A percentile compares a stretch with the other conserved stretches of the same genome.
These are phyloP conservation scores for Leptodermis oblonga DNA, from an alignment of 257 asterid genomes.

Conservation along the genomic window DNA sequence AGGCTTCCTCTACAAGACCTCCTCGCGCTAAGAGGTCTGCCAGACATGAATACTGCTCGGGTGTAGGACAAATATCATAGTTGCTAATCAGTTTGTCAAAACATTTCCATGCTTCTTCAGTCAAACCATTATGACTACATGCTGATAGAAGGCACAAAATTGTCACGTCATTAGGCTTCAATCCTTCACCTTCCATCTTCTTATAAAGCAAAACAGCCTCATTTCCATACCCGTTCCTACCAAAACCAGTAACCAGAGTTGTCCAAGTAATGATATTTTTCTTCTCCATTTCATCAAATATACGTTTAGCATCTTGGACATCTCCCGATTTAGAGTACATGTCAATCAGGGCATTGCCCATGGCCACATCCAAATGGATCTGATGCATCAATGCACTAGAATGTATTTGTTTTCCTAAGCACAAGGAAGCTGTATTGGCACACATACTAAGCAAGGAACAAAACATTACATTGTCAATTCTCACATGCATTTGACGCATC, in stretches of 20 bases:
- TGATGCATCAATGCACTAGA: conserved; percentile 4
- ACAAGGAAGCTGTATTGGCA: conserved; percentile 1
- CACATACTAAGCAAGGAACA: conserved; percentile 11
- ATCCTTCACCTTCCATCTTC: conserved; percentile 42
- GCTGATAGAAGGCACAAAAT: conserved; percentile 43
- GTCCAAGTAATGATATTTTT: conserved; percentile 60
- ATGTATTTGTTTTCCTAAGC: conserved; percentile 10
- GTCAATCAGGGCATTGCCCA: conserved; percentile 41
- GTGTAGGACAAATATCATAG: conserved; percentile 15
- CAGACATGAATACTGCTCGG: conserved; percentile 9
- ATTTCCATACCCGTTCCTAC: conserved; percentile 37
- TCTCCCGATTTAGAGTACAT: conserved; percentile 67
- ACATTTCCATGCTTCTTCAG: conserved; percentile 38
- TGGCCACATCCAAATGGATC: conserved; percentile 1
- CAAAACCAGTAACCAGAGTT: conserved; percentile 47
- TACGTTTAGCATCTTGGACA: conserved; percentile 37
- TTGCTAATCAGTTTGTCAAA: conserved; percentile 35
- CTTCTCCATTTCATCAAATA: conserved; percentile 40
- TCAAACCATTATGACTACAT: conserved; percentile 52
- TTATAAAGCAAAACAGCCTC: conserved; percentile 40
- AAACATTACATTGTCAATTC: not conserved
- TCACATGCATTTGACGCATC: not conserved
- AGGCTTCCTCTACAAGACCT: conserved; percentile 8
- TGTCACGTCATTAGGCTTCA: conserved; percentile 48
- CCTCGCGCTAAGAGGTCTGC: conserved; percentile 7